Evolutionary conservation across 805 yeast species (phyloP).

Genomic region (Candida oleophila): DNA sequence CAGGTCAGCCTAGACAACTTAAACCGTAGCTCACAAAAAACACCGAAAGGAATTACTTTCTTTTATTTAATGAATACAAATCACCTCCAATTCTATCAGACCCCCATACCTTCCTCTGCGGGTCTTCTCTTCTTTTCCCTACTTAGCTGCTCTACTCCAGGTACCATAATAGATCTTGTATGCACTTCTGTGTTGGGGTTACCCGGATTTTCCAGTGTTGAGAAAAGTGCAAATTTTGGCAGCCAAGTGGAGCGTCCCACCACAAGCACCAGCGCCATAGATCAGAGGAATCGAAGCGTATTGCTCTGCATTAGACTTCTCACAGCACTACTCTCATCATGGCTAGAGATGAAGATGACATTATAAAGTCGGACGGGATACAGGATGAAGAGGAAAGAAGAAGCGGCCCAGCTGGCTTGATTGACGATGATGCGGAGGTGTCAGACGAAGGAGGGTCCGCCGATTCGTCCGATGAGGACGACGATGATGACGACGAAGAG

Average conservation of each 20-base stretch:
- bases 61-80: too few relatives aligned
- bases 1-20: too few relatives aligned
- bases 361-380: slow-evolving; percentile 12
- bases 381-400: background rate
- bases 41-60: too few relatives aligned
- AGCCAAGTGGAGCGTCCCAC: too few relatives aligned
- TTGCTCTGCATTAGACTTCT: slow-evolving; percentile 10
- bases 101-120: too few relatives aligned
- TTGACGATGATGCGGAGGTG: slow-evolving; percentile 4
- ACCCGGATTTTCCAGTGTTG: background rate
- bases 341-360: slow-evolving; percentile 8
- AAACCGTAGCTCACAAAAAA: too few relatives aligned
- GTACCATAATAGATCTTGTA: too few relatives aligned
- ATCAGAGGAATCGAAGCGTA: background rate
- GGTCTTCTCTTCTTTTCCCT: background rate
- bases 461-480: slow-evolving; percentile 83
- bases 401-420: slow-evolving; percentile 1
- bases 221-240: background rate
- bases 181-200: background rate
- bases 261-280: background rate
- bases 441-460: slow-evolving; percentile 31
- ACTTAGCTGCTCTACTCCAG: too few relatives aligned
- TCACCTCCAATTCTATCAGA: too few relatives aligned
- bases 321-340: background rate
- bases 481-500: slow-evolving; percentile 83